Evolutionary conservation across 345 rosid genomes (phyloP).

Genomic region (Eucalyptus pauciflora): DNA sequence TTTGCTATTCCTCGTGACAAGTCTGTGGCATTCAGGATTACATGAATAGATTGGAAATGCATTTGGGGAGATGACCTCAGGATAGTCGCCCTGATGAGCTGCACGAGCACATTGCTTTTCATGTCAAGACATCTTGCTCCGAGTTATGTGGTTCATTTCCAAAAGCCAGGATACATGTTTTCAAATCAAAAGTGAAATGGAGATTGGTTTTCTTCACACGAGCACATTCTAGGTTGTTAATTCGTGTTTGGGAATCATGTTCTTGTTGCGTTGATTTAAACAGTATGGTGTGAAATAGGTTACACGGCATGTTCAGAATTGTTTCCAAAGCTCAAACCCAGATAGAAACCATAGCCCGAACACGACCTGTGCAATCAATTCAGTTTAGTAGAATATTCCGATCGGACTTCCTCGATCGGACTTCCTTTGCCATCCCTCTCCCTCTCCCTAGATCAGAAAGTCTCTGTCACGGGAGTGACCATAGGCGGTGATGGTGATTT

Average conservation of each 20-base stretch:
- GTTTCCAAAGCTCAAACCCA: background rate
- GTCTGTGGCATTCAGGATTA: background rate
- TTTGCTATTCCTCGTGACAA: background rate
- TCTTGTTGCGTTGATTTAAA: background rate
- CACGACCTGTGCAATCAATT: background rate
- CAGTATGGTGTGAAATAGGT: background rate
- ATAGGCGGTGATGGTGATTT: background rate
- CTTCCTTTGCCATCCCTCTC: no score
- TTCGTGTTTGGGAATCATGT: background rate
- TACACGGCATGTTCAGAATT: background rate
- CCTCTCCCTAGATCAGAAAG: background rate
- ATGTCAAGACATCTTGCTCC: background rate
- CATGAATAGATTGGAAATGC: background rate
- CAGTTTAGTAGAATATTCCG: background rate
- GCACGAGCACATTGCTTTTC: background rate
- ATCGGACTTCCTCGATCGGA: background rate
- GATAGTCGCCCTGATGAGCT: background rate
- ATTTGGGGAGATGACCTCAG: background rate
- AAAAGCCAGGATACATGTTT: background rate
- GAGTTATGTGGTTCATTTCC: background rate
- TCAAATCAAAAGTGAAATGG: background rate
- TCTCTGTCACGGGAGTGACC: background rate
- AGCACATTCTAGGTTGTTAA: background rate
- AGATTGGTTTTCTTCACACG: background rate
- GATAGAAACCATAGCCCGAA: background rate